These are phyloP conservation scores for Trebouxia sp. DNA, from an alignment of 139 green algal species.

Conservation along the genomic window DNA sequence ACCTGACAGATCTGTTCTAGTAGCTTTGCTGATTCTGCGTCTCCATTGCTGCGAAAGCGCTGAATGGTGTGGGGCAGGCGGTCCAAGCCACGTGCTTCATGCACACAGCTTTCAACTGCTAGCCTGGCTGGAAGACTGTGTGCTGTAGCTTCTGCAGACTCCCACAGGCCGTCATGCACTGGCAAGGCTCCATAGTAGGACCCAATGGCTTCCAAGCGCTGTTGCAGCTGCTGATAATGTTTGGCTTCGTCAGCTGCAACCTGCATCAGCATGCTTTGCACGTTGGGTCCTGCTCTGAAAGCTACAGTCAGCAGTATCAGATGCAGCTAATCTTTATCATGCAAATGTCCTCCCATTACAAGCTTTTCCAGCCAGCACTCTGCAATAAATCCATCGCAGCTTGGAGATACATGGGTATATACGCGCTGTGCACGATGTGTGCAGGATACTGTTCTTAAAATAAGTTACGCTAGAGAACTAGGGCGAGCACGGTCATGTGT, in stretches of 20 bases:
- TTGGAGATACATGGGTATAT: too few species aligned
- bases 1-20: conserved; percentile 80
- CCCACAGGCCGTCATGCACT: conserved; percentile 90
- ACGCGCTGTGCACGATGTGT: too few species aligned
- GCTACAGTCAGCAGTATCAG: too few species aligned
- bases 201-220: conserved; percentile 61
- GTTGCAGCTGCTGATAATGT: conserved; percentile 77
- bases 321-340: too few species aligned
- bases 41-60: conserved; percentile 73
- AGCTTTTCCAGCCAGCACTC: too few species aligned
- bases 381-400: too few species aligned
- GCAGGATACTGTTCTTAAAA: too few species aligned
- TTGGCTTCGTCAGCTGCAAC: conserved; percentile 86
- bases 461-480: too few species aligned
- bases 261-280: conserved; percentile 29
- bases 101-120: conserved; percentile 90
- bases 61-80: conserved; percentile 86
- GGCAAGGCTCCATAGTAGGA: conserved; percentile 79
- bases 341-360: too few species aligned
- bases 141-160: conserved; percentile 73
- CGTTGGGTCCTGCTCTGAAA: too few species aligned
- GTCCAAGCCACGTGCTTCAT: conserved; percentile 83
- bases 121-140: conserved; percentile 76
- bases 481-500: too few species aligned
- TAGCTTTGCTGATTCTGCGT: conserved; percentile 64